Conservation (phyloP, 1,284 basidiomycete genomes). For the Ganoderma meredithae region DNA sequence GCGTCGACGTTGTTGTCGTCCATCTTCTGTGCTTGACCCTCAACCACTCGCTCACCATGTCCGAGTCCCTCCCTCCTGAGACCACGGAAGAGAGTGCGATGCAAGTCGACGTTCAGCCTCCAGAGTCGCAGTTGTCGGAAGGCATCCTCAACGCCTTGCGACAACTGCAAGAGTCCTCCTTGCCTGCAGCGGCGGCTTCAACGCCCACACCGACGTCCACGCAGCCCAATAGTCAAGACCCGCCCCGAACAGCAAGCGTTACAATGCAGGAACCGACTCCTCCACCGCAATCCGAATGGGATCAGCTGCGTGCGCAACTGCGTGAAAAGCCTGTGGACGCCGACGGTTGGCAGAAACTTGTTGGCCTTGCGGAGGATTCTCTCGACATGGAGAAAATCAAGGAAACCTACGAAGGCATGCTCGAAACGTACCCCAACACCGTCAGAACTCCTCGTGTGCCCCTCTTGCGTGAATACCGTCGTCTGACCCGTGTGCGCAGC, state of each 20-base stretch:
- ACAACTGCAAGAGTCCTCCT: slow-evolving; percentile 38
- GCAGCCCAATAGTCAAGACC: slow-evolving; percentile 38
- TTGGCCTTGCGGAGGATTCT: slow-evolving; percentile 71
- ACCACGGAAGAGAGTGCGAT: slow-evolving; percentile 21
- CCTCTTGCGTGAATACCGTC: slow-evolving; percentile 8
- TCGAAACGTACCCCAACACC: slow-evolving; percentile 82
- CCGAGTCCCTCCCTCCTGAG: slow-evolving; percentile 30
- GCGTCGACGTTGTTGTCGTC: background rate
- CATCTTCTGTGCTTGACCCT: background rate
- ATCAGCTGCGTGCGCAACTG: slow-evolving; percentile 52
- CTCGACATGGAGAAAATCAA: slow-evolving; percentile 75
- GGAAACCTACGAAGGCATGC: slow-evolving; percentile 75
- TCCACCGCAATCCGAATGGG: slow-evolving; percentile 54
- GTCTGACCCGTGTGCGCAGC: slow-evolving; percentile 49
- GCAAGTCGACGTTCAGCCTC: slow-evolving; percentile 13
- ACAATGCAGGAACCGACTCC: slow-evolving; percentile 33
- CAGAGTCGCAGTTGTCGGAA: slow-evolving; percentile 46
- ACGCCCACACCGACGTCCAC: slow-evolving; percentile 29
- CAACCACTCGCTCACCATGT: slow-evolving; percentile 28
- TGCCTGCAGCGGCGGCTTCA: slow-evolving; percentile 13
- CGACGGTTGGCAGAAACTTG: slow-evolving; percentile 72
- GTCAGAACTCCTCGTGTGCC: slow-evolving; percentile 49
- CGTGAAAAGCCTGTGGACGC: slow-evolving; percentile 64
- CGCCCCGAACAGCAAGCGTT: slow-evolving; percentile 14
- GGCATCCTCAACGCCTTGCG: slow-evolving; percentile 50